phyloP scores from a whole-genome alignment of 148 eudicot species.

The Persicaria maculosa region DNA sequence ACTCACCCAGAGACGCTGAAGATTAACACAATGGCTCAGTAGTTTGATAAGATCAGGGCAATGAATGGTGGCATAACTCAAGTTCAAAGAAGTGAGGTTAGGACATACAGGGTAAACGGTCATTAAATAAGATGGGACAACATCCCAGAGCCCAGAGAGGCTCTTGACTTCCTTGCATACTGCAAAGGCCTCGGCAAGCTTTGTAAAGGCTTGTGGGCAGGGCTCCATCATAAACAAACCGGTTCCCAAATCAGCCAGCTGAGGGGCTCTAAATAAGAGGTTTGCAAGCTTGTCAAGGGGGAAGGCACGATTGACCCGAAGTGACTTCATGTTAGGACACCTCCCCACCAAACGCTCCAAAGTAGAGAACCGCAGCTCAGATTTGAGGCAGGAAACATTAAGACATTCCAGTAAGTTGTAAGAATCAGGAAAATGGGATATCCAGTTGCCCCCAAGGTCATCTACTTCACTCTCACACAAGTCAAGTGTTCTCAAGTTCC shows the following conservation, averaged over 20 bases:
- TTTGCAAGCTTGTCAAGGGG: conserved; percentile 54
- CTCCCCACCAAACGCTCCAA: conserved; percentile 52
- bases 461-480: conserved; percentile 68
- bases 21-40: conserved; percentile 41
- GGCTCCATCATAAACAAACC: conserved; percentile 53
- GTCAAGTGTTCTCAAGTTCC: conserved; percentile 55
- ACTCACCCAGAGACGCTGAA: conserved; percentile 74
- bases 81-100: conserved; percentile 51
- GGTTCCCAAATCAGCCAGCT: conserved; percentile 56
- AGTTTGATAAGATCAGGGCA: conserved; percentile 54
- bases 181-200: conserved; percentile 39
- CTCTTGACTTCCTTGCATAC: conserved; percentile 49
- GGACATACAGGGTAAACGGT: conserved; percentile 50
- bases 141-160: conserved; percentile 77
- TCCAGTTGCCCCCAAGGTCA: conserved; percentile 66
- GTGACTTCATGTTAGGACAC: conserved; percentile 51
- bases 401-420: conserved; percentile 55
- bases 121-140: conserved; percentile 53
- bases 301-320: conserved; percentile 60
- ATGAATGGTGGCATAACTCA: conserved; percentile 56
- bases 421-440: conserved; percentile 57
- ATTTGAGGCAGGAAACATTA: conserved; percentile 47
- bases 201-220: conserved; percentile 39
- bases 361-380: conserved; percentile 59
- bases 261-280: conserved; percentile 46